A percentile compares a stretch with the other conserved stretches of the same genome.
These are phyloP conservation scores for Neopestalotiopsis rosae DNA, from an alignment of 2,329 filamentous ascomycete species.

Conservation along the genomic window DNA sequence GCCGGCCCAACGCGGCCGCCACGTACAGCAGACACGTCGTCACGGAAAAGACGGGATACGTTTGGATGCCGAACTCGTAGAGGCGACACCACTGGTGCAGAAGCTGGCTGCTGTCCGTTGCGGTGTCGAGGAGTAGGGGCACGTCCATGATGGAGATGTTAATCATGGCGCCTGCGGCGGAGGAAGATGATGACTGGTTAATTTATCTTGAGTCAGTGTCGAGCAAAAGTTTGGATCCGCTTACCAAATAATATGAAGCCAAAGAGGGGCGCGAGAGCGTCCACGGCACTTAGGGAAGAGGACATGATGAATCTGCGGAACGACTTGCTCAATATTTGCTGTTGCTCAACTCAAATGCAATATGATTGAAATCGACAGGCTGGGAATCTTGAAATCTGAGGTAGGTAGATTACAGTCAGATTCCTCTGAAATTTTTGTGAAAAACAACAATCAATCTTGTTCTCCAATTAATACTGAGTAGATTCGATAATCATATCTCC, in stretches of 20 bases:
- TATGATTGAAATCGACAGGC: no score
- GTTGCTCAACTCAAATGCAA: no score
- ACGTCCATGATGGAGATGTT: slow-evolving; percentile 33
- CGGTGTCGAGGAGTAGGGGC: slow-evolving; percentile 38
- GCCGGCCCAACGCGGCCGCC: neutral
- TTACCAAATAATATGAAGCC: neutral
- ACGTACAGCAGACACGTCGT: slow-evolving; percentile 3
- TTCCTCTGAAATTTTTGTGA: no score
- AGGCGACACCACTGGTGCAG: slow-evolving; percentile 37
- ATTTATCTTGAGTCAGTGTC: neutral
- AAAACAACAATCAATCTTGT: no score
- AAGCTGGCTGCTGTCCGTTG: slow-evolving; percentile 30
- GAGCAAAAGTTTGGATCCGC: neutral
- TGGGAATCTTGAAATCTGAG: no score
- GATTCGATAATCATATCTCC: no score
- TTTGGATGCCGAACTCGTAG: slow-evolving; percentile 38
- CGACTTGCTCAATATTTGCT: no score
- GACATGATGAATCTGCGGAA: neutral
- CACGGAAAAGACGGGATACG: slow-evolving; percentile 34
- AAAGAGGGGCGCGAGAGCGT: neutral
- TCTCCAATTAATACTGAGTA: no score
- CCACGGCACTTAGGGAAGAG: neutral
- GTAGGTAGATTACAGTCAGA: no score
- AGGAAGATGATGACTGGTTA: neutral
- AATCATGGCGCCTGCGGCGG: slow-evolving; percentile 19